Base-by-base conservation (phyloP, 768 basidiomycete genomes). In the Neoboletus magnificus region DNA sequence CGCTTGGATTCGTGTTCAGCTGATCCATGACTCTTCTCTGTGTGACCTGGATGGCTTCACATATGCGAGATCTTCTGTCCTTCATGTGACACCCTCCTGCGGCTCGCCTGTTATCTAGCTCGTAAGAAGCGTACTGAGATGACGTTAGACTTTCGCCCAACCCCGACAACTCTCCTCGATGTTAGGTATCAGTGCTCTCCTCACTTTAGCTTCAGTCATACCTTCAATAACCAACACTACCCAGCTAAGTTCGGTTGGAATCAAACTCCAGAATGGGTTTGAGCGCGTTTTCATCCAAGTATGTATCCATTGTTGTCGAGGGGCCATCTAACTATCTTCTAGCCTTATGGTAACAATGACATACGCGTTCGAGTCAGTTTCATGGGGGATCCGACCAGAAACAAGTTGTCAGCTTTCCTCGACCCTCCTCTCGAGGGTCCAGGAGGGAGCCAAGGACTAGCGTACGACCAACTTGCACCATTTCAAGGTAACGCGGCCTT, bases 191-290 rank as follows among this genome's bases (percentile, higher is more conserved):
- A 23, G 9, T 11, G 4, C 10, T 42, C 5, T 57, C 13, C 13
- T 56, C 41, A 16, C 44, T 44, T 25, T 48, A 11, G 30, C 46
- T 20, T 41, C 25, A 2, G 37, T 45, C 36, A 15, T 41, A 20
- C 23, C 15, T 20, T 18, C 43, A 20, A 52, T 12, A 18, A 56
- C 48, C 11, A 57, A 52, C 23, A 70, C 71, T 12, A 72, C 67
- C 33, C 23, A 51, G 33, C 18, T 12, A 18, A 50, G 25, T 37
- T 71, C 71, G 9, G 69, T 70, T 39, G 71, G 69, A 11, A 68
- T 75, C 35, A 70, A 73, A 44, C 54, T 72, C 32, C 71, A 74
- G 53, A 71, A 74, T 58, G 71, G 67, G 9, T 75, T 73, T 48
- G 68, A 72, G 61, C 63, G 66, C 9, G 64, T 74, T 20, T 72